Conservation (phyloP, 805 yeast genomes). For the Cyberlindnera veronae region DNA sequence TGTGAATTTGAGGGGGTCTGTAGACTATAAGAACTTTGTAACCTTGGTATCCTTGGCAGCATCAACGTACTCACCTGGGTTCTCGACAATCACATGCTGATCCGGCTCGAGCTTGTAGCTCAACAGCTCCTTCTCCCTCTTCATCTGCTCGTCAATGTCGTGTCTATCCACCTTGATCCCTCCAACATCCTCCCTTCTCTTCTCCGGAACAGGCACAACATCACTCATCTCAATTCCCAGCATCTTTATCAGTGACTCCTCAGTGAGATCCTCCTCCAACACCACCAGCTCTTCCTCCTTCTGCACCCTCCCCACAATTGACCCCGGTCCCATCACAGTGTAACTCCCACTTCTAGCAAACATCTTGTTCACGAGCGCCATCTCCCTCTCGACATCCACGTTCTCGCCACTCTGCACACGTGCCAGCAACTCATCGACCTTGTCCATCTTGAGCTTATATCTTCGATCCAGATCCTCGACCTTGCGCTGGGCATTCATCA, state of each 20-base stretch:
- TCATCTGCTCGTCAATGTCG: constrained; percentile 26
- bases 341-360: constrained; percentile 21
- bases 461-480: constrained; percentile 38
- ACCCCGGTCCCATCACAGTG: constrained; percentile 8
- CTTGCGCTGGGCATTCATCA: constrained; percentile 39
- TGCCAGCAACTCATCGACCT: constrained; percentile 36
- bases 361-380: constrained; percentile 34
- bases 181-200: background rate
- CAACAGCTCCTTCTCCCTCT: constrained; percentile 27
- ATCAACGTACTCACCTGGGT: constrained; percentile 37
- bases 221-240: constrained; percentile 13
- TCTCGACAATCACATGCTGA: constrained; percentile 35
- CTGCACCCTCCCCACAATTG: constrained; percentile 1
- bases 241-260: constrained; percentile 16
- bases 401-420: constrained; percentile 35
- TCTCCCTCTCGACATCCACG: constrained; percentile 40
- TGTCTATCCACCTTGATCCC: constrained; percentile 13
- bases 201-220: too few relatives aligned
- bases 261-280: constrained; percentile 22
- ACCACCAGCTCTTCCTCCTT: constrained; percentile 18
- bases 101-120: constrained; percentile 32
- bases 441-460: constrained; percentile 34
- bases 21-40: constrained; percentile 32
- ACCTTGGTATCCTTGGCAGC: constrained; percentile 37
- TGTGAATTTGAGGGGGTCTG: background rate